phyloP scores from a whole-genome alignment of 352 stramenopile species.

The Pythium chondricola region DNA sequence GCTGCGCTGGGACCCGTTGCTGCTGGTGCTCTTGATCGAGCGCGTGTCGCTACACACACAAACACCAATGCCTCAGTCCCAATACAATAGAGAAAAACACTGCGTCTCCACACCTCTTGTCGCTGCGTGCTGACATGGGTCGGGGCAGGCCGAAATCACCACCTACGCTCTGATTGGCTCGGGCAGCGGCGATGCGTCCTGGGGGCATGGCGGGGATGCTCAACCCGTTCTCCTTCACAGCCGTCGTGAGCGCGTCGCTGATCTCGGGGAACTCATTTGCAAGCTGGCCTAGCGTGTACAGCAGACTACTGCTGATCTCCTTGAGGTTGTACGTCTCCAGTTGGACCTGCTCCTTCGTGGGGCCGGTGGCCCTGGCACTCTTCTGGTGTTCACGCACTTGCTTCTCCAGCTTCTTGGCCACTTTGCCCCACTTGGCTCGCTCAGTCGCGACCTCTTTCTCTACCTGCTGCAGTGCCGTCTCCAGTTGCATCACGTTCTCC shows the following conservation, averaged over 20 bases:
- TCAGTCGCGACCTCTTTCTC: constrained; percentile 66
- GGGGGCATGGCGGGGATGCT: constrained; percentile 71
- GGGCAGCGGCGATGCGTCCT: constrained; percentile 44
- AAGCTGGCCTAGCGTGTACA: constrained; percentile 91
- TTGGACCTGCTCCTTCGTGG: constrained; percentile 76
- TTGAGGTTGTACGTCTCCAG: constrained; percentile 70
- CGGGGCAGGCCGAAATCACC: constrained; percentile 35
- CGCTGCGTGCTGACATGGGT: constrained; percentile 57
- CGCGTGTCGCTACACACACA: constrained; percentile 30
- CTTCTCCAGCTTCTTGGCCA: constrained; percentile 63
- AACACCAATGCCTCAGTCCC: constrained; percentile 2
- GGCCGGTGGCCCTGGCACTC: constrained; percentile 17
- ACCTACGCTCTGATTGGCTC: constrained; percentile 25
- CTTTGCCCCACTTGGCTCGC: constrained; percentile 60
- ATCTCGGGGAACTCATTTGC: constrained; percentile 93
- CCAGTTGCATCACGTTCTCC: constrained; percentile 58
- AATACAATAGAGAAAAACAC: constrained; percentile 4
- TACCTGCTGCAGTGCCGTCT: constrained; percentile 50
- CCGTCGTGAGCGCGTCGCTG: constrained; percentile 62
- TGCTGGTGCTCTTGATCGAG: constrained; percentile 42
- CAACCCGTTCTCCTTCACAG: constrained; percentile 72
- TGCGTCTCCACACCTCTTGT: constrained; percentile 46
- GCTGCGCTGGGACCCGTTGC: constrained; percentile 47
- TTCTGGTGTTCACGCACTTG: constrained; percentile 60
- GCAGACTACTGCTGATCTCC: constrained; percentile 81